phyloP scores from a whole-genome alignment of 495 filamentous ascomycete species.

The Talaromyces borbonicus region DNA sequence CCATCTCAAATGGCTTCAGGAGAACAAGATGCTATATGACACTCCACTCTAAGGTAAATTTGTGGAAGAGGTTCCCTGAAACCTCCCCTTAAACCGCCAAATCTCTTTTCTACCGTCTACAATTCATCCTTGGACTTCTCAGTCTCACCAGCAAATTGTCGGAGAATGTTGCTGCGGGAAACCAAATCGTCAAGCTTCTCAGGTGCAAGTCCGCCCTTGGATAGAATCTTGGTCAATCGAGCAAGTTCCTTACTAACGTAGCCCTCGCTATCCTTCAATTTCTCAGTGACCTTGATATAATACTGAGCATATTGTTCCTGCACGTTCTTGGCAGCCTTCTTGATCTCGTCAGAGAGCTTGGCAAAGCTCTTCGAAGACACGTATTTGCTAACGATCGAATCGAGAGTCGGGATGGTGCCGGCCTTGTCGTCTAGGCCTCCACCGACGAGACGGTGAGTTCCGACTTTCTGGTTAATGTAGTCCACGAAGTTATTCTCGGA shows the following conservation, averaged over 20 bases:
- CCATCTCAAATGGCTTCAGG: background rate
- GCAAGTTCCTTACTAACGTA: slow-evolving; percentile 82
- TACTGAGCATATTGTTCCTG: slow-evolving; percentile 85
- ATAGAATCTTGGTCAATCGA: slow-evolving; percentile 67
- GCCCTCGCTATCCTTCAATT: slow-evolving; percentile 62
- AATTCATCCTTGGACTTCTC: slow-evolving; percentile 55
- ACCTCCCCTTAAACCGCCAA: too few relatives aligned
- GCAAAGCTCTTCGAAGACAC: slow-evolving; percentile 41
- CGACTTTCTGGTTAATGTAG: slow-evolving; percentile 83
- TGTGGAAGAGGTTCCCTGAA: too few relatives aligned
- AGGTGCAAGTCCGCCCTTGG: slow-evolving; percentile 75
- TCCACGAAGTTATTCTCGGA: slow-evolving; percentile 64
- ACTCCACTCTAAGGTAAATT: too few relatives aligned
- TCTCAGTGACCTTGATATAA: slow-evolving; percentile 84
- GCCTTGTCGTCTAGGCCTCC: slow-evolving; percentile 71
- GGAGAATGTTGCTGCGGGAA: slow-evolving; percentile 79
- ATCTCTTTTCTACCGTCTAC: too few relatives aligned
- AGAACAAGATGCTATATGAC: slow-evolving; percentile 1
- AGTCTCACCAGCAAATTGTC: slow-evolving; percentile 51
- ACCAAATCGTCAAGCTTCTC: slow-evolving; percentile 86
- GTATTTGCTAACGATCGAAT: slow-evolving; percentile 62
- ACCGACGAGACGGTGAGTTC: slow-evolving; percentile 75
- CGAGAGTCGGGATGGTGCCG: slow-evolving; percentile 70
- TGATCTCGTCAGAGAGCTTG: slow-evolving; percentile 53
- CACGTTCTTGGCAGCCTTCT: slow-evolving; percentile 55